Conservation (phyloP, 345 rosid species). For the Kandelia obovata region DNA sequence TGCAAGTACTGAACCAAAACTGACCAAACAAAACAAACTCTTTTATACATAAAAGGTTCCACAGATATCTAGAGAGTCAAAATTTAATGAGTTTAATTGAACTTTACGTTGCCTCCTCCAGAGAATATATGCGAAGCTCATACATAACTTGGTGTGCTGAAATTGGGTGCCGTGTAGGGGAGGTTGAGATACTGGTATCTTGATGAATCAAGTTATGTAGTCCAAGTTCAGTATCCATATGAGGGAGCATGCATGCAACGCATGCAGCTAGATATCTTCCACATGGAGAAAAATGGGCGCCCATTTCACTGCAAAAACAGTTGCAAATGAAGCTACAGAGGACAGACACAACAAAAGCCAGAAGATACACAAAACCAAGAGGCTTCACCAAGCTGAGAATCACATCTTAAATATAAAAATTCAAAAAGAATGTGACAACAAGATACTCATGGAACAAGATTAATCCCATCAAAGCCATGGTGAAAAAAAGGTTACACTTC, state of each 20-base stretch:
- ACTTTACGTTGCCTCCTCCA: conserved; percentile 88
- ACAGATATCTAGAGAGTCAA: conserved; percentile 5
- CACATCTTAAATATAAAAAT: not conserved
- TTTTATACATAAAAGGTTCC: conserved; percentile 12
- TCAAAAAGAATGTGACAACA: not conserved
- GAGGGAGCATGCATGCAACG: conserved; percentile 90
- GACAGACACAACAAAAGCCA: not conserved
- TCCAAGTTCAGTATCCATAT: conserved; percentile 70
- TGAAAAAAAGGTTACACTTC: not conserved
- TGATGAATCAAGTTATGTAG: conserved; percentile 59
- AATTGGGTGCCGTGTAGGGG: conserved; percentile 92
- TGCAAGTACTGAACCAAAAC: conserved; percentile 80
- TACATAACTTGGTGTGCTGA: conserved; percentile 90
- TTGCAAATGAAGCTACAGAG: conserved; percentile 2
- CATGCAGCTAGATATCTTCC: conserved; percentile 97
- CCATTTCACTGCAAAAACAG: conserved; percentile 84
- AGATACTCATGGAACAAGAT: not conserved
- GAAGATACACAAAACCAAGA: not conserved
- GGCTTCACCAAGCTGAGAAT: not conserved
- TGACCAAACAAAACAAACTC: conserved; percentile 31
- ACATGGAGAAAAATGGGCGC: conserved; percentile 97
- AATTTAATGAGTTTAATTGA: conserved; percentile 10
- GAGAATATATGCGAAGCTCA: conserved; percentile 94
- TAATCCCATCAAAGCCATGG: not conserved
- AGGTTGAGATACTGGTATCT: conserved; percentile 75